A percentile compares a stretch with the other conserved stretches of the same genome.
Evolutionary conservation across 108 stramenopile species (phyloP).

Genomic region (Cyclotella baltica): DNA sequence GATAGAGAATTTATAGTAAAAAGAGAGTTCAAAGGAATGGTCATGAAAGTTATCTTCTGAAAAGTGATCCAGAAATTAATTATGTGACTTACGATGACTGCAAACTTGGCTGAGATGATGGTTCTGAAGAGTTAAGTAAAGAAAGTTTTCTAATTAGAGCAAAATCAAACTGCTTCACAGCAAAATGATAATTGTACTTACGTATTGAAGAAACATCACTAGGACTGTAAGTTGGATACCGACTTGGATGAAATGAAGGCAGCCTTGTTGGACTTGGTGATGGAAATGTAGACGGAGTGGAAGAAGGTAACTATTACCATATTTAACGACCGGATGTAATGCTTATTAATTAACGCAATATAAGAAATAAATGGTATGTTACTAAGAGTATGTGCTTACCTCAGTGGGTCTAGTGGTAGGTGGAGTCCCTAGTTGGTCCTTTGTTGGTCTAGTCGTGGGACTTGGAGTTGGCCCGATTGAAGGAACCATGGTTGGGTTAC

Average conservation of each 20-base stretch:
- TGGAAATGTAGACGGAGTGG: neutral
- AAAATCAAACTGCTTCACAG: neutral
- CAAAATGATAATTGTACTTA: too few relatives aligned
- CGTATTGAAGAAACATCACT: neutral
- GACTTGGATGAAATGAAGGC: conserved; percentile 2
- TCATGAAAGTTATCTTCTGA: neutral
- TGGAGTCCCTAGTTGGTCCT: neutral
- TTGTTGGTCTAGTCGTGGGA: neutral
- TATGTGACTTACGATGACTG: neutral
- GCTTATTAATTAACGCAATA: neutral
- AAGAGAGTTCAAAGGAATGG: neutral
- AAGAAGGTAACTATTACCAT: neutral
- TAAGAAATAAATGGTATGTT: neutral
- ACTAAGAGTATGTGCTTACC: neutral
- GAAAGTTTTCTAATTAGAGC: neutral
- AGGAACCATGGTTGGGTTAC: neutral
- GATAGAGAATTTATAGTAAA: neutral
- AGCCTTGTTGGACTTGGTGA: neutral
- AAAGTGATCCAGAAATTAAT: neutral
- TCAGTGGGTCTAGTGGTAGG: neutral
- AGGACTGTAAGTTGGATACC: neutral
- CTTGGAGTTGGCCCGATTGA: neutral
- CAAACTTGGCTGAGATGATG: neutral
- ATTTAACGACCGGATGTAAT: neutral
- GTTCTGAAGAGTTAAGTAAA: neutral